A percentile compares a stretch with the other conserved stretches of the same genome.
phyloP scores from a whole-genome alignment of 345 rosid genomes.

The Theobroma cacao region DNA sequence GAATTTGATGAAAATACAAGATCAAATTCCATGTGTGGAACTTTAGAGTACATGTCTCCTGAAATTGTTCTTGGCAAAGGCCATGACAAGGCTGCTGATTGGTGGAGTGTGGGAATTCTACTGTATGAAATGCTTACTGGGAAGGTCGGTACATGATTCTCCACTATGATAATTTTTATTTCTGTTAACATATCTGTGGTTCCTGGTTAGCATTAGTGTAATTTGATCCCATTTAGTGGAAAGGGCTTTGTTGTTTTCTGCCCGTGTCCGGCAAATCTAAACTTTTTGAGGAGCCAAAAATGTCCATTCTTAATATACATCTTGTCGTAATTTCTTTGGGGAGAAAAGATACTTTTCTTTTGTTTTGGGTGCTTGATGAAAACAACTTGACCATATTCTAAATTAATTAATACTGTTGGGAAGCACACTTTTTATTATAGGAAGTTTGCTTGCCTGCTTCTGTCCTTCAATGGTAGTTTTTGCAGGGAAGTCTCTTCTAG shows the following conservation, averaged over 20 bases:
- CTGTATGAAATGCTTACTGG: conserved; percentile 95
- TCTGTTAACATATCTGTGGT: neutral
- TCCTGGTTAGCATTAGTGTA: neutral
- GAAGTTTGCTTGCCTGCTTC: neutral
- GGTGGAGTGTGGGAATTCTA: conserved; percentile 98
- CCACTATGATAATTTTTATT: neutral
- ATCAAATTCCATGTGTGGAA: conserved; percentile 96
- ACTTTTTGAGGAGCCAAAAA: neutral
- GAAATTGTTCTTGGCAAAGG: conserved; percentile 91
- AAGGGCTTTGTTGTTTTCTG: neutral
- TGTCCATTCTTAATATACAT: neutral
- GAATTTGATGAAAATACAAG: conserved; percentile 77
- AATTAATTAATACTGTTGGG: neutral
- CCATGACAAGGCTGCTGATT: conserved; percentile 93
- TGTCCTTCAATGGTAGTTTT: neutral
- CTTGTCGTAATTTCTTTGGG: neutral
- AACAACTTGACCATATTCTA: neutral
- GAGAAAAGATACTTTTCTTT: neutral
- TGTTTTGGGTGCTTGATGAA: neutral
- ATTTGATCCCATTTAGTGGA: neutral
- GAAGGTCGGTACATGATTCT: conserved; percentile 9
- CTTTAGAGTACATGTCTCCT: conserved; percentile 94
- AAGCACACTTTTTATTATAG: neutral
- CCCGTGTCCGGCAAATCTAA: neutral
- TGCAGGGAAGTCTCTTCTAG: neutral